A percentile compares a stretch with the other conserved stretches of the same genome.
phyloP scores from a whole-genome alignment of 805 yeast species.

The Maudiozyma saulgeensis region DNA sequence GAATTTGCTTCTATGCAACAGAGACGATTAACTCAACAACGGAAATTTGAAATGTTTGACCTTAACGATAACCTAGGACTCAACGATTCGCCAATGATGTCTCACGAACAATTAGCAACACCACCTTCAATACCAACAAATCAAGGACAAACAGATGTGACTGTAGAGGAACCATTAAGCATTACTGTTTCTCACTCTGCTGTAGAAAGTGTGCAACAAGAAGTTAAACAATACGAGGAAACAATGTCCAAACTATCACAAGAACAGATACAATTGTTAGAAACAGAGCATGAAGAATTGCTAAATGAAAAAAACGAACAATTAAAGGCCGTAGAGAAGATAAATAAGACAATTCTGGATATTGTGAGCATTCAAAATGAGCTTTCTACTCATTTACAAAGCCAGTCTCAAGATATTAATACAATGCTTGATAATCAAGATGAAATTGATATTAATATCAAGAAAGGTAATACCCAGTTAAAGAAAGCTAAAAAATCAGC shows the following conservation, averaged over 20 bases:
- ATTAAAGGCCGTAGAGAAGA: constrained; percentile 46
- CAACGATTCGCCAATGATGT: background rate
- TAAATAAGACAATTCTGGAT: constrained; percentile 58
- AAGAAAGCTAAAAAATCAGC: constrained; percentile 59
- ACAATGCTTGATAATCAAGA: constrained; percentile 57
- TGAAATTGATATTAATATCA: constrained; percentile 54
- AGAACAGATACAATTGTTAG: constrained; percentile 49
- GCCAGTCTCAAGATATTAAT: constrained; percentile 63
- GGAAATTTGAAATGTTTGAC: constrained; percentile 29
- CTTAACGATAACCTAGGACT: constrained; percentile 10
- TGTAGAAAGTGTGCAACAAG: constrained; percentile 23
- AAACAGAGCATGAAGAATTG: constrained; percentile 48
- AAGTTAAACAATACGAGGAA: constrained; percentile 29
- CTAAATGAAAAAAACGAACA: constrained; percentile 51
- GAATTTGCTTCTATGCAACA: constrained; percentile 41
- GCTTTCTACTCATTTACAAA: constrained; percentile 57
- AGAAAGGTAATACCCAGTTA: constrained; percentile 61
- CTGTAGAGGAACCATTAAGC: constrained; percentile 7
- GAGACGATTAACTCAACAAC: constrained; percentile 33
- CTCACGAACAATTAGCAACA: background rate
- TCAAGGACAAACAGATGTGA: background rate
- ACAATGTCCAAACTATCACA: constrained; percentile 32
- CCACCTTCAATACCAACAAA: background rate
- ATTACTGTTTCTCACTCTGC: constrained; percentile 25
- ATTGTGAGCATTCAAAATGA: constrained; percentile 69